Conservation (phyloP, 306 rosid genomes). For the Dalbergia oliveri region DNA sequence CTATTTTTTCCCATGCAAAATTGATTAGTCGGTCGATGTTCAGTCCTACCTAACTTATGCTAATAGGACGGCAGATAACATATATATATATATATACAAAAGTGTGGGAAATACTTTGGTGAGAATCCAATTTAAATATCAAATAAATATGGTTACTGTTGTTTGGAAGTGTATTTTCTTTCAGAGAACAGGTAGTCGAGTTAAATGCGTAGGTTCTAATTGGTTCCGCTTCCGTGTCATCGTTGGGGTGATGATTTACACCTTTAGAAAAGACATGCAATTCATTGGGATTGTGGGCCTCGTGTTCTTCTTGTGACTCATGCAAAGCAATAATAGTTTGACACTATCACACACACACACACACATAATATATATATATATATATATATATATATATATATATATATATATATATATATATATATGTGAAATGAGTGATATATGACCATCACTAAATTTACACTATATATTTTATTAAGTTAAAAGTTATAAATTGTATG, state of each 20-base stretch:
- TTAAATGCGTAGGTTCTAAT: slow-evolving; percentile 20
- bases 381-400: too few species aligned
- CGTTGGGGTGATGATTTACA: neutral
- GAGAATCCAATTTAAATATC: neutral
- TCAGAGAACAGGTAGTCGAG: neutral
- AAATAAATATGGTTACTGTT: neutral
- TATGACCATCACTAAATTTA: too few species aligned
- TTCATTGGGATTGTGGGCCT: slow-evolving; percentile 40
- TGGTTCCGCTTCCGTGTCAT: neutral
- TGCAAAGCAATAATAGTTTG: slow-evolving; percentile 24
- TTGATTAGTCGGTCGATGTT: slow-evolving; percentile 47
- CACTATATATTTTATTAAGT: too few species aligned
- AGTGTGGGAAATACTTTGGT: neutral
- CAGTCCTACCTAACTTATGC: slow-evolving; percentile 52
- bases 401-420: too few species aligned
- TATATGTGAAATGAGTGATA: too few species aligned
- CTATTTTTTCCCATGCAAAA: slow-evolving; percentile 28
- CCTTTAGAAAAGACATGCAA: slow-evolving; percentile 19
- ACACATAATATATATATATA: too few species aligned
- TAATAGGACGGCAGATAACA: slow-evolving; percentile 28
- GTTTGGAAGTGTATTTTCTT: too few species aligned
- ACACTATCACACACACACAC: neutral
- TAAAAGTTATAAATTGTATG: too few species aligned
- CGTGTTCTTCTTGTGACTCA: slow-evolving; percentile 32
- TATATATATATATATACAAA: neutral